These are phyloP conservation scores for Acacia melanoxylon DNA, from an alignment of 306 rosid species.

Conservation along the genomic window DNA sequence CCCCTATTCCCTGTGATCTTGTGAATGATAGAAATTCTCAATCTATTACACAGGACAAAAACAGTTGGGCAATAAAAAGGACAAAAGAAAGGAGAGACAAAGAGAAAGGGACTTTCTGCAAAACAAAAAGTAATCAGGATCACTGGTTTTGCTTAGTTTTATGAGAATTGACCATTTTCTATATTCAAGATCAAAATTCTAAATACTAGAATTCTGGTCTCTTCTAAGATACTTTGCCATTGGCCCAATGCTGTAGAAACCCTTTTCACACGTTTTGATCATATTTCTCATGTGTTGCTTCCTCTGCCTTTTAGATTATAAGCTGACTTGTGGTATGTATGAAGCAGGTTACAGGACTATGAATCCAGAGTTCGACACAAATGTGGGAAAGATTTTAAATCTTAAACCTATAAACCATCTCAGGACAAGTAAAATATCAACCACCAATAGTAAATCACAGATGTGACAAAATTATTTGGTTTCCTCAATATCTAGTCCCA, in stretches of 20 bases:
- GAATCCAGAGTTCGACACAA: background rate
- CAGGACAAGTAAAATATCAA: background rate
- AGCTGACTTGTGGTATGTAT: background rate
- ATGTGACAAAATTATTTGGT: background rate
- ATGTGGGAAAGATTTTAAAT: background rate
- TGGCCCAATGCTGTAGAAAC: background rate
- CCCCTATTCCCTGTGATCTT: constrained; percentile 82
- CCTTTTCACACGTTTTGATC: background rate
- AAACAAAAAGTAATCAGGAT: background rate
- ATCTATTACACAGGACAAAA: background rate
- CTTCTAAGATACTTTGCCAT: background rate
- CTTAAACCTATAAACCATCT: constrained; percentile 11
- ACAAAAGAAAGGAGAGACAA: background rate
- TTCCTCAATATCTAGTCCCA: background rate
- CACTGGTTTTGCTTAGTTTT: background rate
- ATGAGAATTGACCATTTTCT: constrained; percentile 6
- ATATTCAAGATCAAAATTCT: constrained; percentile 13
- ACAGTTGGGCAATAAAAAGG: background rate
- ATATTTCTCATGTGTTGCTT: background rate
- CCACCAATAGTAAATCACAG: background rate
- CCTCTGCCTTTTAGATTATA: background rate
- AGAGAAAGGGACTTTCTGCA: constrained; percentile 1
- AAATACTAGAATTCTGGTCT: background rate
- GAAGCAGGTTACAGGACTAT: background rate
- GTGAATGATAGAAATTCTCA: constrained; percentile 16